phyloP scores from a whole-genome alignment of 345 rosid species.

The Bruguiera sexangula region DNA sequence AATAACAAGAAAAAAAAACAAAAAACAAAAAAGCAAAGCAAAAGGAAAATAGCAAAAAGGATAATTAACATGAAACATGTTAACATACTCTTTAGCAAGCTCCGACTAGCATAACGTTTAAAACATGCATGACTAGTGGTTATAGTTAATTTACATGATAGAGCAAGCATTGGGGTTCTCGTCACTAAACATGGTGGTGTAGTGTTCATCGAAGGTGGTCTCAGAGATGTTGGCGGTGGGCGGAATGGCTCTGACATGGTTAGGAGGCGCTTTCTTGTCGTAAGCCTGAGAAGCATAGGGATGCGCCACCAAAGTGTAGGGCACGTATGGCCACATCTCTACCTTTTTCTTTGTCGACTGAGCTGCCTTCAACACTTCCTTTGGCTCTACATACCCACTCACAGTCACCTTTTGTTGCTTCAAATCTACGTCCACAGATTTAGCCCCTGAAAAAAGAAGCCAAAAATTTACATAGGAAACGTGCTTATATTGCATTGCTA shows the following conservation, averaged over 20 bases:
- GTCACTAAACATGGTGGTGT: constrained; percentile 68
- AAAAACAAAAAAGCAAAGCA: background rate
- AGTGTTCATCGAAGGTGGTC: constrained; percentile 55
- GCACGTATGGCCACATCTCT: constrained; percentile 93
- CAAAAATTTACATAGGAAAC: background rate
- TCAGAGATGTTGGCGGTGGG: constrained; percentile 47
- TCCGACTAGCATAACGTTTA: too few relatives aligned
- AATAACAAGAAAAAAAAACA: background rate
- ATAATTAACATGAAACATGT: too few relatives aligned
- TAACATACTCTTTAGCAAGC: too few relatives aligned
- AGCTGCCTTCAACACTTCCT: constrained; percentile 68
- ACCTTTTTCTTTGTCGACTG: constrained; percentile 81
- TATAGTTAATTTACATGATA: constrained; percentile 44
- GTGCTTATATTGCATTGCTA: background rate
- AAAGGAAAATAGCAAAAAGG: background rate
- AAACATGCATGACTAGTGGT: background rate
- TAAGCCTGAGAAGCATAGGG: constrained; percentile 81
- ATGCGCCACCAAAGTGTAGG: constrained; percentile 56
- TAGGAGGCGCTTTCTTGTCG: constrained; percentile 90
- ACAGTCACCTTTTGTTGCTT: constrained; percentile 81
- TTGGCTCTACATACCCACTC: constrained; percentile 56
- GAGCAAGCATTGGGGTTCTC: constrained; percentile 82
- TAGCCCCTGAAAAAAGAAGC: constrained; percentile 43
- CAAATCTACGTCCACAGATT: constrained; percentile 71
- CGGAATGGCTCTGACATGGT: constrained; percentile 60